These are phyloP conservation scores for Alternaria panax DNA, from an alignment of 2,329 filamentous ascomycete genomes.

Conservation along the genomic window DNA sequence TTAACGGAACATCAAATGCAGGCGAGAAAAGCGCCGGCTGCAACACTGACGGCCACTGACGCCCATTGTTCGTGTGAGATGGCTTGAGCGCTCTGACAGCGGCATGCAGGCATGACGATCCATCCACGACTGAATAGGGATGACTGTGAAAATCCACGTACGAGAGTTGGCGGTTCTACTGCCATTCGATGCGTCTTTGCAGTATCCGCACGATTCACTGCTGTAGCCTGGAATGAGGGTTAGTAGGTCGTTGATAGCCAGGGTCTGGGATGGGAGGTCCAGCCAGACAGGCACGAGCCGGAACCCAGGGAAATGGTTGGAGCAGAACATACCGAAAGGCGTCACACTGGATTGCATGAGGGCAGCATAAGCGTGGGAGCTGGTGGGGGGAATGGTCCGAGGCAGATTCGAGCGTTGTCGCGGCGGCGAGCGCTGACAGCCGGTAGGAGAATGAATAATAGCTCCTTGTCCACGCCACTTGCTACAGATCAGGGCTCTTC, in stretches of 20 bases:
- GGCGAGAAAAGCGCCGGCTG: slow-evolving; percentile 13
- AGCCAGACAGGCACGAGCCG: slow-evolving; percentile 50
- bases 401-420: slow-evolving; percentile 25
- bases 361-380: slow-evolving; percentile 52
- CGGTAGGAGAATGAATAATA: slow-evolving; percentile 27
- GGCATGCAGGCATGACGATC: slow-evolving; percentile 31
- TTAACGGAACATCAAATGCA: slow-evolving; percentile 38
- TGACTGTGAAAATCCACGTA: slow-evolving; percentile 47
- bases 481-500: not conserved
- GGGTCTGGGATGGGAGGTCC: slow-evolving; percentile 26
- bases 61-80: slow-evolving; percentile 7
- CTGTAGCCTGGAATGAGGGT: slow-evolving; percentile 54
- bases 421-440: slow-evolving; percentile 19
- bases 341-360: slow-evolving; percentile 53
- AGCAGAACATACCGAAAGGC: slow-evolving; percentile 51
- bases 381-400: slow-evolving; percentile 39
- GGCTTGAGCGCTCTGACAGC: slow-evolving; percentile 20
- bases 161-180: slow-evolving; percentile 57
- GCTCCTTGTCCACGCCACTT: slow-evolving; percentile 2
- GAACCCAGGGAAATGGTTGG: slow-evolving; percentile 47
- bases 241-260: slow-evolving; percentile 18
- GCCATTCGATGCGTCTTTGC: slow-evolving; percentile 57
- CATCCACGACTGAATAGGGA: slow-evolving; percentile 11
- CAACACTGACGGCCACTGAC: slow-evolving; percentile 13
- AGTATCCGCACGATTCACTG: slow-evolving; percentile 59